Base-by-base conservation (phyloP, 495 filamentous ascomycete genomes). In the Oidiodendron maius region DNA sequence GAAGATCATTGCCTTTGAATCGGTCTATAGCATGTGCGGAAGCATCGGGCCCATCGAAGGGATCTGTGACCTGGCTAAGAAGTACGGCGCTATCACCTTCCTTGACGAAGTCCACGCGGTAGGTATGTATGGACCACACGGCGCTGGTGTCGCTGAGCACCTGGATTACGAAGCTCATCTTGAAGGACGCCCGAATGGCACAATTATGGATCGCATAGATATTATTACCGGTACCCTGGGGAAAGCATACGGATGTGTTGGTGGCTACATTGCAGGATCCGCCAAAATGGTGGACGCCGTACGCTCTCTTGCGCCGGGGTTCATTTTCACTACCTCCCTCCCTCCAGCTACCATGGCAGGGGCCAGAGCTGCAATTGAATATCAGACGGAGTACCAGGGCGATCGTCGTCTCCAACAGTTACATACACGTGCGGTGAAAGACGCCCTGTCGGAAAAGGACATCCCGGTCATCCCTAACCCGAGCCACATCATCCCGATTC, bases 391-490 rank as follows among this genome's bases (percentile, higher is more conserved):
- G 28, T 80, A 89, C 67, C 75, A 83, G 45, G 86, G 86, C 40
- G 93, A 98, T 59, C 82, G 93, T 22, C 73, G 82, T 36, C 80
- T 96, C 25, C 93, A 98, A 69, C 93, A 98, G 66, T 74, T 97
- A 46, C 93, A 98, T 71, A 96, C 94, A 2, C 84, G 88, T 35
- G 87, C 87, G 3, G 89, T 96, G 32, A 97, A 97, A 66, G 77
- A 84, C 34, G 75, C 83, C 0, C 70, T 98, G 35, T 74, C 74
- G 53, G 83, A 76, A 2, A 72, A 79, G 45, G 84, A 91, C 60
- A 95, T 98, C 51, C 93, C 93, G n/a, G 94, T 98, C 32, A 96
- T 98, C 44, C 93, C 93, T 15, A 98, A 98, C 66, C 94, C 93
- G 0, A 89, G 83, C 18, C 93, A 98, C 69, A 98, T 98, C 66